phyloP scores from a whole-genome alignment of 176 grass and related monocot species.

The Pontederia paniculata region DNA sequence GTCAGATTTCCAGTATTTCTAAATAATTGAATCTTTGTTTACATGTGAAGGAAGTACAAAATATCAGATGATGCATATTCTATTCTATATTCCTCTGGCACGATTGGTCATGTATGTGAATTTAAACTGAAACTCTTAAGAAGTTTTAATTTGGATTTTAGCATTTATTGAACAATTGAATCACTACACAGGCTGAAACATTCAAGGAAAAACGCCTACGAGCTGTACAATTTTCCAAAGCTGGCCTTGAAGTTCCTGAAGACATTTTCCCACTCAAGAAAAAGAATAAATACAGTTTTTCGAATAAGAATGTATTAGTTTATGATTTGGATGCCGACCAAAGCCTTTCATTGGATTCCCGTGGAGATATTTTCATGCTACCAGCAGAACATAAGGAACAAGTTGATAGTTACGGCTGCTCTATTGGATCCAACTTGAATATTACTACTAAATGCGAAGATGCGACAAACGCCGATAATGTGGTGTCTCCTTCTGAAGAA shows the following conservation, averaged over 20 bases:
- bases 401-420: not conserved
- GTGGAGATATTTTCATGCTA: constrained; percentile 8
- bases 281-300: constrained; percentile 13
- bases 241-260: constrained; percentile 60
- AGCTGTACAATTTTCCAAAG: constrained; percentile 59
- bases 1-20: not conserved
- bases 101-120: constrained; percentile 64
- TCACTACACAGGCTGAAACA: constrained; percentile 52
- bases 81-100: constrained; percentile 73
- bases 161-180: not conserved
- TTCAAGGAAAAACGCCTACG: constrained; percentile 73
- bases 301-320: constrained; percentile 13
- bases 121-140: not conserved
- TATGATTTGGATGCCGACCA: constrained; percentile 11
- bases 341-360: not conserved
- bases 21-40: not conserved
- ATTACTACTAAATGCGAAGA: too few species aligned
- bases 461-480: too few species aligned
- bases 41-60: constrained; percentile 55
- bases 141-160: not conserved
- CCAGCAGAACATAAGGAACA: not conserved
- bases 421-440: too few species aligned
- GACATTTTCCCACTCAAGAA: constrained; percentile 56
- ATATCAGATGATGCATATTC: constrained; percentile 55
- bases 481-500: too few species aligned